A percentile compares a stretch with the other conserved stretches of the same genome.
Conservation (phyloP, 1,139 yeast species). For the Meyerozyma sp. region DNA sequence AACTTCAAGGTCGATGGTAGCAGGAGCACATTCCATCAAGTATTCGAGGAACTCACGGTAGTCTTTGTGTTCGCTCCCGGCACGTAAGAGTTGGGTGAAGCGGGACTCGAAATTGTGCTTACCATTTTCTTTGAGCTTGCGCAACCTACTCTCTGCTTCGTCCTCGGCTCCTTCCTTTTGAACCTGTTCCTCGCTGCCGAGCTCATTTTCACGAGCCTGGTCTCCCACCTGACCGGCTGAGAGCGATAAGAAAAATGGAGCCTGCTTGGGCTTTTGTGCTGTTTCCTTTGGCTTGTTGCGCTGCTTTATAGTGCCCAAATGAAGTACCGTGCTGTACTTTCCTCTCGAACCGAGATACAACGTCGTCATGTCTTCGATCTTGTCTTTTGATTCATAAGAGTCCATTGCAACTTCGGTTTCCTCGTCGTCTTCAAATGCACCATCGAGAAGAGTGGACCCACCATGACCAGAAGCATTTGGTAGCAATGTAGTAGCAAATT, state of each 20-base stretch:
- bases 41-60: constrained; percentile 48
- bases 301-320: constrained; percentile 77
- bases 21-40: constrained; percentile 65
- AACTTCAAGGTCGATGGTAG: constrained; percentile 79
- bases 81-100: constrained; percentile 64
- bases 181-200: constrained; percentile 15
- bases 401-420: constrained; percentile 19
- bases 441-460: constrained; percentile 70
- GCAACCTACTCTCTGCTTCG: constrained; percentile 21
- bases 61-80: constrained; percentile 36
- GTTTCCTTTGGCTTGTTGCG: constrained; percentile 90
- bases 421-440: constrained; percentile 48
- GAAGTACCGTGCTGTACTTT: constrained; percentile 72
- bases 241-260: constrained; percentile 75
- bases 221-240: constrained; percentile 66
- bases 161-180: constrained; percentile 9
- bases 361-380: constrained; percentile 62
- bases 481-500: constrained; percentile 51
- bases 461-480: constrained; percentile 88
- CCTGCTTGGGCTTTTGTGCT: constrained; percentile 76
- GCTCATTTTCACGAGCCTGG: constrained; percentile 60
- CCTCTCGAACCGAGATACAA: constrained; percentile 72
- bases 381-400: constrained; percentile 55
- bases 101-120: constrained; percentile 57
- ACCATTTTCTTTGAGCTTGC: constrained; percentile 20